These are phyloP conservation scores for Magnaporthiopsis incrustans DNA, from an alignment of 2,329 filamentous ascomycete genomes.

Conservation along the genomic window DNA sequence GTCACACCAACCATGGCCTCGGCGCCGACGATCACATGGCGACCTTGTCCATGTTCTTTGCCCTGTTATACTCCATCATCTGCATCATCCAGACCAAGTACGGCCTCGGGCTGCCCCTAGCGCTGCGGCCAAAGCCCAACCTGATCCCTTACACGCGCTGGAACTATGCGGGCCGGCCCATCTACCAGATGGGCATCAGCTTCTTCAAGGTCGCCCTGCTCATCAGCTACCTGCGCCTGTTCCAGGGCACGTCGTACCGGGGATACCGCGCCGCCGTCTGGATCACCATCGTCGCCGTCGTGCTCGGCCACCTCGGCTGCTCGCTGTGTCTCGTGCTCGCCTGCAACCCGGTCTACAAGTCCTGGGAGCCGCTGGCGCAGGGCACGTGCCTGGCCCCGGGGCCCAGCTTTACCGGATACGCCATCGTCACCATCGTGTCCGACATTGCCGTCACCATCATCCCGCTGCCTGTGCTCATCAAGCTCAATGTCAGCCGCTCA, in stretches of 20 bases:
- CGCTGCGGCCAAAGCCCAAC: conserved; percentile 32
- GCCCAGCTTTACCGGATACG: conserved; percentile 42
- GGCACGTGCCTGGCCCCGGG: conserved; percentile 38
- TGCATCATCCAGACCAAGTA: conserved; percentile 46
- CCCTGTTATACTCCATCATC: conserved; percentile 38
- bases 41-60: conserved; percentile 33
- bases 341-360: conserved; percentile 38
- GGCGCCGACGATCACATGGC: conserved; percentile 39
- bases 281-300: conserved; percentile 32
- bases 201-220: conserved; percentile 48
- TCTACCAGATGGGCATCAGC: conserved; percentile 47
- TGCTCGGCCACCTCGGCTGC: conserved; percentile 39
- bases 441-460: conserved; percentile 41
- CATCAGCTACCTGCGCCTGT: conserved; percentile 43
- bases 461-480: conserved; percentile 40
- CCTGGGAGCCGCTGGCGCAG: conserved; percentile 32
- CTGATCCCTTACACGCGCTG: conserved; percentile 36
- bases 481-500: conserved; percentile 36
- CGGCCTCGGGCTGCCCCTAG: conserved; percentile 40
- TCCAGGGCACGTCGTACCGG: conserved; percentile 38
- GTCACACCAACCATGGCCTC: conserved; percentile 32
- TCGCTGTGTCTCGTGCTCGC: conserved; percentile 40
- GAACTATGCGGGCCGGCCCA: conserved; percentile 45
- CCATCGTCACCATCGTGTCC: conserved; percentile 41
- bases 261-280: conserved; percentile 36